Evolutionary conservation across 192 early-diverging fungal genomes (phyloP), one percentile per base, ranked within the genome.

Genomic region (Geosiphon pyriformis): DNA sequence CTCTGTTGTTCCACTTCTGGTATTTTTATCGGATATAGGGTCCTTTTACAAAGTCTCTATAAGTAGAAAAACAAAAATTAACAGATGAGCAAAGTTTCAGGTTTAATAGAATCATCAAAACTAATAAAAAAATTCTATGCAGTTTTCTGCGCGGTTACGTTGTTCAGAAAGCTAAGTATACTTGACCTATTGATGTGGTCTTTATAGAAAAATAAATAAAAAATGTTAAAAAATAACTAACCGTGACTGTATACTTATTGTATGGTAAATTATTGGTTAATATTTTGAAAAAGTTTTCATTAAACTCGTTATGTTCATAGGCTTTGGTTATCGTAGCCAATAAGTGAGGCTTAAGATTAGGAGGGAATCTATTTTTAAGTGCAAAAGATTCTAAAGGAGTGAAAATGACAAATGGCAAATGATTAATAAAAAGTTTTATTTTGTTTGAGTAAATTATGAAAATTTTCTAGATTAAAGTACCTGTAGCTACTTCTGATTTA

Each of bases 161-260:
- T n/a, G n/a, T n/a, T n/a, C n/a, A n/a, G n/a, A n/a, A n/a, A n/a
- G n/a, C n/a, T n/a, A n/a, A n/a, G n/a, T n/a, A n/a, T n/a, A n/a
- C n/a, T n/a, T n/a, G n/a, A n/a, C n/a, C n/a, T n/a, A n/a, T n/a
- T n/a, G n/a, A n/a, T n/a, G n/a, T n/a, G n/a, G n/a, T n/a, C n/a
- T n/a, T n/a, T n/a, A n/a, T n/a, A n/a, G n/a, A n/a, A n/a, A n/a
- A n/a, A n/a, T n/a, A n/a, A n/a, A n/a, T n/a, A n/a, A n/a, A 2
- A 15, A 26, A 52, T 11, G 4, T 22, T 34, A 12, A 22, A 61
- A 20, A 48, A 29, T n/a, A 6, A 10, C 27, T 50, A 74, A 80
- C 82, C 59, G 65, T 69, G 2, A 83, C 48, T 11, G 82, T 83
- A 37, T 75, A 83, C 61, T 76, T 72, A 56, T 83, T 83, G 37